Evolutionary conservation across 129 eudicot species (phyloP).

Genomic region (Flaveria linearis): DNA sequence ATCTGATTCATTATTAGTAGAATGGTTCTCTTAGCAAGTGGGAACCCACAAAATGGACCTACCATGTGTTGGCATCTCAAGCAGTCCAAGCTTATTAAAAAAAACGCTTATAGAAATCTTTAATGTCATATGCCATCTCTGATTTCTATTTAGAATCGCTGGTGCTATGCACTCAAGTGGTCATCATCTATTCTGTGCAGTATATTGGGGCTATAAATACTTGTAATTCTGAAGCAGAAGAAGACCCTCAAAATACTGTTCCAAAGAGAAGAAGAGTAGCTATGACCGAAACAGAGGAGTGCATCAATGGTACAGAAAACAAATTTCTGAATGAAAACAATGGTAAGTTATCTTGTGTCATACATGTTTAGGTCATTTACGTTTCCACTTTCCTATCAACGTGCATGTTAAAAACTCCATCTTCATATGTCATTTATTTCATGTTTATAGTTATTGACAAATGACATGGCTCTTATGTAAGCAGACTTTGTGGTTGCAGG

Average conservation of each 20-base stretch:
- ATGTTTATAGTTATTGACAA: neutral
- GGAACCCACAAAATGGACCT: neutral
- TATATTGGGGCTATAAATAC: conserved; percentile 33
- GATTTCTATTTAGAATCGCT: neutral
- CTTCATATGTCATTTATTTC: neutral
- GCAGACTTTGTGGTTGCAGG: conserved; percentile 30
- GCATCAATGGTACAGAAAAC: conserved; percentile 26
- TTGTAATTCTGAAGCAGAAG: conserved; percentile 25
- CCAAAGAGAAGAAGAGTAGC: conserved; percentile 61
- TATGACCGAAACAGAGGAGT: conserved; percentile 30
- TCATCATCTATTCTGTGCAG: conserved; percentile 40
- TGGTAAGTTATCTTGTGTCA: conserved; percentile 30
- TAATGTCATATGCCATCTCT: neutral
- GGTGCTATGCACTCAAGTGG: conserved; percentile 26
- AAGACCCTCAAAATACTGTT: conserved; percentile 30
- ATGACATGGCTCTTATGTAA: neutral
- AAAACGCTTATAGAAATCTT: neutral
- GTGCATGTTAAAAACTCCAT: neutral
- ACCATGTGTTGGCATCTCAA: neutral
- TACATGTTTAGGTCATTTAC: neutral
- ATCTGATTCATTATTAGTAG: neutral
- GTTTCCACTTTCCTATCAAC: neutral
- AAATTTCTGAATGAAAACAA: conserved; percentile 27
- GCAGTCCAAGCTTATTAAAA: neutral
- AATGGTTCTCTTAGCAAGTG: neutral